Percentiles rank a stretch among this genome's conserved stretches.
Evolutionary conservation across 768 basidiomycete genomes (phyloP).

Genomic region (Rhizopogon vesiculosus): DNA sequence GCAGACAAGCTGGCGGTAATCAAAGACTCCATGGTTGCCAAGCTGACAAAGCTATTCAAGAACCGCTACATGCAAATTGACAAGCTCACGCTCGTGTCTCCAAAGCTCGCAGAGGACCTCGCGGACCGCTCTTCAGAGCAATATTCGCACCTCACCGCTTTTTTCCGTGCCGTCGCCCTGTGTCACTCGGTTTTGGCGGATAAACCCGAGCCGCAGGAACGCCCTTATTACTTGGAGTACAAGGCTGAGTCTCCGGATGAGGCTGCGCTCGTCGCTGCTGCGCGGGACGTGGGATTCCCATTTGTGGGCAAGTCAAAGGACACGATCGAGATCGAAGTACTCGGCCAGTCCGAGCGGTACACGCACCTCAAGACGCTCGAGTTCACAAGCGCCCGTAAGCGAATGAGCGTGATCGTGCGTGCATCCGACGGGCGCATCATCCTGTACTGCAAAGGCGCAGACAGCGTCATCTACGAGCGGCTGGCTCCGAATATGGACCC

Average conservation of each 20-base stretch:
- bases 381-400: slow-evolving; percentile 91
- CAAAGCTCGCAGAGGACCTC: slow-evolving; percentile 77
- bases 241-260: slow-evolving; percentile 98
- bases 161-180: slow-evolving; percentile 93
- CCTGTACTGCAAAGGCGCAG: slow-evolving; percentile 95
- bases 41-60: slow-evolving; percentile 76
- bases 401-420: slow-evolving; percentile 80
- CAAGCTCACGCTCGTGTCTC: slow-evolving; percentile 84
- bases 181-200: slow-evolving; percentile 93
- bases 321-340: slow-evolving; percentile 81
- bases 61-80: slow-evolving; percentile 81
- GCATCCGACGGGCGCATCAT: slow-evolving; percentile 77
- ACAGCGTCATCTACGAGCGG: slow-evolving; percentile 89
- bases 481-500: slow-evolving; percentile 74
- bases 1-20: slow-evolving; percentile 55
- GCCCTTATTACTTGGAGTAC: slow-evolving; percentile 72
- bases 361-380: slow-evolving; percentile 78
- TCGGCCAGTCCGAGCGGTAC: slow-evolving; percentile 85
- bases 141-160: slow-evolving; percentile 64
- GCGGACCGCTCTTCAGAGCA: slow-evolving; percentile 57
- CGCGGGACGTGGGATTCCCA: slow-evolving; percentile 90
- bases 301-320: slow-evolving; percentile 77
- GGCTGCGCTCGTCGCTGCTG: slow-evolving; percentile 88
- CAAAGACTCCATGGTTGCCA: slow-evolving; percentile 73
- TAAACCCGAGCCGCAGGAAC: slow-evolving; percentile 52